These are phyloP conservation scores for Boletus edulis DNA, from an alignment of 768 basidiomycete genomes.

Conservation along the genomic window DNA sequence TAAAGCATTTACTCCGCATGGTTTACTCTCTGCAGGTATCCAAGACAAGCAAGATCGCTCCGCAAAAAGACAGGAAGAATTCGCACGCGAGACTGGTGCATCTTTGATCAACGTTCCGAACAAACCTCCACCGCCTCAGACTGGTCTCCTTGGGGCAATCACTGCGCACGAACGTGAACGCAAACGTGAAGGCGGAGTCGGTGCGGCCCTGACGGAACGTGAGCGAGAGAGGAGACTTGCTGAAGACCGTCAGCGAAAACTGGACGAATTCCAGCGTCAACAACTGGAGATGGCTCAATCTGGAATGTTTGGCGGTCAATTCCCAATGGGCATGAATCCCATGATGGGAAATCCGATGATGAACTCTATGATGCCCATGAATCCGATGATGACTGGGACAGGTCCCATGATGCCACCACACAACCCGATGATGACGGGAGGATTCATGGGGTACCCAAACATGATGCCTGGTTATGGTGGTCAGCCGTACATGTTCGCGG, in stretches of 20 bases:
- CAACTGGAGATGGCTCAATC: slow-evolving; percentile 90
- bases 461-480: slow-evolving; percentile 45
- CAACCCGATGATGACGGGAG: slow-evolving; percentile 54
- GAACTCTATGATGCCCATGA: slow-evolving; percentile 47
- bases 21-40: slow-evolving; percentile 89
- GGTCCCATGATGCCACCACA: slow-evolving; percentile 47
- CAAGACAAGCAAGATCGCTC: slow-evolving; percentile 96
- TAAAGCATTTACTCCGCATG: slow-evolving; percentile 93
- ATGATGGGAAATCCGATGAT: slow-evolving; percentile 74
- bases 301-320: slow-evolving; percentile 61
- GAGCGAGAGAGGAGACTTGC: slow-evolving; percentile 91
- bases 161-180: slow-evolving; percentile 93
- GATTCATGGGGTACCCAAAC: slow-evolving; percentile 41
- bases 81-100: slow-evolving; percentile 87
- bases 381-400: slow-evolving; percentile 56
- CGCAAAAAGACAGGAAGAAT: slow-evolving; percentile 91
- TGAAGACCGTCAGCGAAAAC: slow-evolving; percentile 89
- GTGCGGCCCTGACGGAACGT: slow-evolving; percentile 90
- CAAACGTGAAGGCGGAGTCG: slow-evolving; percentile 93
- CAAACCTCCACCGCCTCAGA: slow-evolving; percentile 93
- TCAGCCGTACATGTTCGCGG: slow-evolving; percentile 83
- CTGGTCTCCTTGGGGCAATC: slow-evolving; percentile 93
- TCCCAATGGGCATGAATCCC: slow-evolving; percentile 51
- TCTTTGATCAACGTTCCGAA: slow-evolving; percentile 94
- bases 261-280: slow-evolving; percentile 86